phyloP scores from a whole-genome alignment of 495 filamentous ascomycete species.

The Daldinia grandis region DNA sequence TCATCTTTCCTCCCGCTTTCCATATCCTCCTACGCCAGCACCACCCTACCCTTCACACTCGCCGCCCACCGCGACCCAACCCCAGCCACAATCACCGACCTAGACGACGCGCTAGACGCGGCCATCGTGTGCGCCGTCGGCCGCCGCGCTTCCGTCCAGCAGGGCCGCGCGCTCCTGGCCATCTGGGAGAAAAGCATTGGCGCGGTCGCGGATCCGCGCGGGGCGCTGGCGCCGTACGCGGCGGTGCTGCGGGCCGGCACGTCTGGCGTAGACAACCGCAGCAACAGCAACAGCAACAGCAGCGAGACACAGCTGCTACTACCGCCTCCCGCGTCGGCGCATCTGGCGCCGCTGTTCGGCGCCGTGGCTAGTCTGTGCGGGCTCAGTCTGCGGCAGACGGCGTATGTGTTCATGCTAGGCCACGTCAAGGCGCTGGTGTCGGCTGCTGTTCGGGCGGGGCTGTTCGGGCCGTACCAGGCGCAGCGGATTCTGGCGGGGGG shows the following conservation, averaged over 20 bases:
- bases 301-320: too few relatives aligned
- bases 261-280: too few relatives aligned
- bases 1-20: slow-evolving; percentile 80
- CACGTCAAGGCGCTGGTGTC: slow-evolving; percentile 90
- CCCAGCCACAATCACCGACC: slow-evolving; percentile 53
- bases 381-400: slow-evolving; percentile 68
- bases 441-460: slow-evolving; percentile 85
- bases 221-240: slow-evolving; percentile 47
- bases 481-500: slow-evolving; percentile 80
- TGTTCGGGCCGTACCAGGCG: slow-evolving; percentile 93
- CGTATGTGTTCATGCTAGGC: slow-evolving; percentile 85
- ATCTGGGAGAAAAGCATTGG: slow-evolving; percentile 88
- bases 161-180: slow-evolving; percentile 83
- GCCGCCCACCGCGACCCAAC: slow-evolving; percentile 72
- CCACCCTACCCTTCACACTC: slow-evolving; percentile 85
- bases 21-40: slow-evolving; percentile 77
- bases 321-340: slow-evolving; percentile 61
- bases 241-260: slow-evolving; percentile 42
- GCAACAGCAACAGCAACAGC: background rate
- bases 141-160: slow-evolving; percentile 80
- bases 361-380: slow-evolving; percentile 70
- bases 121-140: slow-evolving; percentile 86
- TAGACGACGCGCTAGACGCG: slow-evolving; percentile 90
- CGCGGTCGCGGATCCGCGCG: slow-evolving; percentile 21
- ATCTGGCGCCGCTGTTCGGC: slow-evolving; percentile 85